Evolutionary conservation across 2,329 filamentous ascomycete genomes (phyloP).

Genomic region (Neonectria hederae): DNA sequence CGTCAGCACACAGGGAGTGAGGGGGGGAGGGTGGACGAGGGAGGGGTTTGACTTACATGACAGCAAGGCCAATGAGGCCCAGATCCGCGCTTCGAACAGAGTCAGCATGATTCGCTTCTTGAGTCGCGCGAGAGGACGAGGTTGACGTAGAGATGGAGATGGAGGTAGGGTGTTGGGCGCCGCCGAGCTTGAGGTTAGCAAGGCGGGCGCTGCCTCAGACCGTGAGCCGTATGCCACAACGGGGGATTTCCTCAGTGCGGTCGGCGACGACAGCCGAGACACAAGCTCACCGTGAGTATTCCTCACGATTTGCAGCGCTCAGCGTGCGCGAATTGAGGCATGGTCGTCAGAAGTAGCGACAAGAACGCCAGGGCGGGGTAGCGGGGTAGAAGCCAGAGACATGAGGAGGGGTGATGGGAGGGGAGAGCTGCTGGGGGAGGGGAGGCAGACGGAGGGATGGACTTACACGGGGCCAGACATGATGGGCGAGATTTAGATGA

Average conservation of each 20-base stretch:
- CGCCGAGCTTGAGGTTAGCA: slow-evolving; percentile 77
- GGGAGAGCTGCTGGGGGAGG: slow-evolving; percentile 28
- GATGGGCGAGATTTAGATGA: slow-evolving; percentile 48
- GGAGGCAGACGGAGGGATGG: slow-evolving; percentile 20
- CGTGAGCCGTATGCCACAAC: slow-evolving; percentile 49
- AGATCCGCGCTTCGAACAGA: slow-evolving; percentile 78
- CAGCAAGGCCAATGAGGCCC: slow-evolving; percentile 91
- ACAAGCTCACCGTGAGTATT: slow-evolving; percentile 27
- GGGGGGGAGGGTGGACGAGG: slow-evolving; percentile 25
- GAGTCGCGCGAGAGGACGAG: slow-evolving; percentile 37
- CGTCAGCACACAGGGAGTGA: slow-evolving; percentile 27
- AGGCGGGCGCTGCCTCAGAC: slow-evolving; percentile 72
- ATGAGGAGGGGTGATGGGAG: slow-evolving; percentile 40
- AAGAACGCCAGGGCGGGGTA: slow-evolving; percentile 49
- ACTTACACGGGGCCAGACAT: slow-evolving; percentile 78
- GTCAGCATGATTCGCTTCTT: slow-evolving; percentile 63
- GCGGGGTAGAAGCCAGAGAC: slow-evolving; percentile 48
- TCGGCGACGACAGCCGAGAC: slow-evolving; percentile 7
- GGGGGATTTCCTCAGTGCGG: slow-evolving; percentile 22
- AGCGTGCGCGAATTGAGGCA: slow-evolving; percentile 49
- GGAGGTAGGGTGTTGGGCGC: slow-evolving; percentile 56
- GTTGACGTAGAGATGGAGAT: slow-evolving; percentile 45
- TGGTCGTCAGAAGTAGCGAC: slow-evolving; percentile 29
- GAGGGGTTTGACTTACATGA: slow-evolving; percentile 71
- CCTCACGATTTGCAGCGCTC: slow-evolving; percentile 36